A percentile compares a stretch with the other conserved stretches of the same genome.
Evolutionary conservation across 2,329 filamentous ascomycete species (phyloP).

Genomic region (Arachnomyces sp.): DNA sequence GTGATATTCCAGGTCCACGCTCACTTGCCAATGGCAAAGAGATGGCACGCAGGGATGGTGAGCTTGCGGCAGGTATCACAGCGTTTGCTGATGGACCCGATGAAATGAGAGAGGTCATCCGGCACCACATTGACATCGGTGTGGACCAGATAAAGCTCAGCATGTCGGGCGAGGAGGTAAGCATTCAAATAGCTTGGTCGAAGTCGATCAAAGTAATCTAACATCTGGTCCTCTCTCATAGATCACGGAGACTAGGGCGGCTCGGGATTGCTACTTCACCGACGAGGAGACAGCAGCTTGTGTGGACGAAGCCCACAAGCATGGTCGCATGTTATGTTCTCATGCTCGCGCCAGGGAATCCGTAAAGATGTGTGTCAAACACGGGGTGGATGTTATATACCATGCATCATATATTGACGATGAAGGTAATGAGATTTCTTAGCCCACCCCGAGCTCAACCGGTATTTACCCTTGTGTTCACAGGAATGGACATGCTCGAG

Average conservation of each 20-base stretch:
- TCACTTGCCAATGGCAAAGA: conserved; percentile 44
- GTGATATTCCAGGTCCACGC: conserved; percentile 40
- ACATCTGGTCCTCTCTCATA: no score
- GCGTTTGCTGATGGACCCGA: conserved; percentile 35
- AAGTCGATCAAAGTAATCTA: neutral
- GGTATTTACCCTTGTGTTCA: neutral
- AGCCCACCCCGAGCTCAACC: neutral
- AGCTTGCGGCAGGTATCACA: conserved; percentile 37
- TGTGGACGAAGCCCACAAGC: conserved; percentile 39
- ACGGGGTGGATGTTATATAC: conserved; percentile 42
- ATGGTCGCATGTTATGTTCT: conserved; percentile 30
- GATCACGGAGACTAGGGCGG: conserved; percentile 25
- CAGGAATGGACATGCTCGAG: conserved; percentile 29
- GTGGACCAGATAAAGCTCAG: conserved; percentile 40
- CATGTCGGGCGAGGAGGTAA: conserved; percentile 33
- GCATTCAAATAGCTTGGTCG: conserved; percentile 18
- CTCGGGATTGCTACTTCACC: conserved; percentile 40
- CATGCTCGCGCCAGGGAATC: conserved; percentile 39
- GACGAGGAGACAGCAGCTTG: conserved; percentile 41
- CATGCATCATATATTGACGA: conserved; percentile 41
- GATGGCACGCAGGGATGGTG: conserved; percentile 39
- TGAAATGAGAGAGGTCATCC: conserved; percentile 34
- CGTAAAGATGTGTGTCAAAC: conserved; percentile 36
- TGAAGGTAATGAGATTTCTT: conserved; percentile 15
- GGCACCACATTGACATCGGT: conserved; percentile 28